Evolutionary conservation across 257 asterid genomes (phyloP).

Genomic region (Rhazya stricta): DNA sequence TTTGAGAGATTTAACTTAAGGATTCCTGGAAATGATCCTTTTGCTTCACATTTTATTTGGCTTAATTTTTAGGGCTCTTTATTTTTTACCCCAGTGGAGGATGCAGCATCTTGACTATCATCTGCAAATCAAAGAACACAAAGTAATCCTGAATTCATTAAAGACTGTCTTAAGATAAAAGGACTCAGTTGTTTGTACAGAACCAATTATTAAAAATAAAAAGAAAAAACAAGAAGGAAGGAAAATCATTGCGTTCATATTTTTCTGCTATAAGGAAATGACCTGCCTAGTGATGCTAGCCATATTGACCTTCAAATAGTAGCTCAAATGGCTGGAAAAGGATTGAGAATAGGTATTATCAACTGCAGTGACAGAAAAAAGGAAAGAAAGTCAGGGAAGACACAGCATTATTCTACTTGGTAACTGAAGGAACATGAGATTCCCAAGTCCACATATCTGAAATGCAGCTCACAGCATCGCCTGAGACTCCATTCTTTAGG

Average conservation of each 20-base stretch:
- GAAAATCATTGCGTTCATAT: background rate
- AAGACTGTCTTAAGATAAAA: too few relatives aligned
- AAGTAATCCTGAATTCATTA: too few relatives aligned
- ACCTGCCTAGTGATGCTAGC: background rate
- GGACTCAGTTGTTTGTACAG: background rate
- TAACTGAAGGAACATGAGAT: constrained; percentile 36
- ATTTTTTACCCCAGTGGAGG: too few relatives aligned
- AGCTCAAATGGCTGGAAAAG: background rate
- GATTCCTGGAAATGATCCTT: too few relatives aligned
- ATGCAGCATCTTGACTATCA: too few relatives aligned
- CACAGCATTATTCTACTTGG: constrained; percentile 26
- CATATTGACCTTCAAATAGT: background rate
- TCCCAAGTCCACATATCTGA: constrained; percentile 68
- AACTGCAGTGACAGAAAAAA: background rate
- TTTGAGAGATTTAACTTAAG: too few relatives aligned
- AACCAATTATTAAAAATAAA: background rate
- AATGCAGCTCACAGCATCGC: constrained; percentile 30
- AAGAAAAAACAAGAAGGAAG: background rate
- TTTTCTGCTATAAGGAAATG: background rate
- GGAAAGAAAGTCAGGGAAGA: background rate
- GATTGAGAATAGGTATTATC: background rate
- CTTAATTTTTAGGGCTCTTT: too few relatives aligned
- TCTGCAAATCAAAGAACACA: too few relatives aligned
- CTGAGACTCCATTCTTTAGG: constrained; percentile 31
- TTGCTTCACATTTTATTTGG: too few relatives aligned